Base-by-base conservation (phyloP, 352 stramenopile species). In the Pythium chondricola region DNA sequence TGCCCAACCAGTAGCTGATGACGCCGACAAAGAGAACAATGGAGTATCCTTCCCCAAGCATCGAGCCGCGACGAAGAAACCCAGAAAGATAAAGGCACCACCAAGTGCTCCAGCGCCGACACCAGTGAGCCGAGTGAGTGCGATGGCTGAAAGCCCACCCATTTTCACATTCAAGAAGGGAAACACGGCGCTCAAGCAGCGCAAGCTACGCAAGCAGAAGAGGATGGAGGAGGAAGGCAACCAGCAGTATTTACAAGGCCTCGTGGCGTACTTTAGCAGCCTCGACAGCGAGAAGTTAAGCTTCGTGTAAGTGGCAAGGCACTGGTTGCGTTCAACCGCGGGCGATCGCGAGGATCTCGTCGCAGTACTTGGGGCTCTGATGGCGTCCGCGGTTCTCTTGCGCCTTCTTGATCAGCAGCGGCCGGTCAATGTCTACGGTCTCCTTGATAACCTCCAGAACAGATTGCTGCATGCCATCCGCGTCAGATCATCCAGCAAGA, bases 361-460 rank as follows among this genome's bases (percentile, higher is more conserved):
- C 80, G 58, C 80, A 92, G 43, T 82, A 87, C 22, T 47, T 69
- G 24, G 83, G 76, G 48, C 47, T 85, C 51, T 85, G 83, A 39
- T 92, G 78, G 22, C 80, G 79, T 39, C 43, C 75, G 11, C 73
- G 67, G 37, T 91, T 90, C 38, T 92, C 80, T 43, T 74, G 44
- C 16, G 82, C 79, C 35, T 93, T 93, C 47, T 87, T 88, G 20
- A 62, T 60, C 14, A 91, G 55, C 14, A 76, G 52, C 7, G 63
- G 54, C 7, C 66, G 61, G 44, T 93, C 77, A 36, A 93, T 71
- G 4, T 58, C 25, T 36, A 81, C 57, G 1, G 75, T 79, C 55
- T 85, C 71, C 63, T 78, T 74, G 30, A 93, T 55, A 42, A 93
- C 79, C 7, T 71, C 55, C 5, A 88, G 67, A 24, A 91, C 80